Evolutionary conservation across 371 early-diverging fungal genomes (phyloP).

Genomic region (Circinella umbellata): DNA sequence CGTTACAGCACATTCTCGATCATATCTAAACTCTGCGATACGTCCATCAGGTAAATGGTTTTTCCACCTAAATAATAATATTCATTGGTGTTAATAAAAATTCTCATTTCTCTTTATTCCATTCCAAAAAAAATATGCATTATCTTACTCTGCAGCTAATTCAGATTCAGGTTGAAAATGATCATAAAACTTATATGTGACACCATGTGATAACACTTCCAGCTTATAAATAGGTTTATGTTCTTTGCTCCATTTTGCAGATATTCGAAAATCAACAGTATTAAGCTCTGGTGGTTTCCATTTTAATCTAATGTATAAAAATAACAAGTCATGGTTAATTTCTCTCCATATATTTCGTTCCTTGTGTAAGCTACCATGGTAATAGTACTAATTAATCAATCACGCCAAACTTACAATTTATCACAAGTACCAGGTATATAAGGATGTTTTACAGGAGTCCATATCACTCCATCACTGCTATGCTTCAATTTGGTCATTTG

Average conservation of each 20-base stretch:
- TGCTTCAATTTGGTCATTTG: slow-evolving; percentile 73
- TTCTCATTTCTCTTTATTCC: not conserved
- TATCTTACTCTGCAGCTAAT: slow-evolving; percentile 53
- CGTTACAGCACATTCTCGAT: slow-evolving; percentile 60
- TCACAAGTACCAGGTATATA: slow-evolving; percentile 74
- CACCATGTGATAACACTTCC: slow-evolving; percentile 58
- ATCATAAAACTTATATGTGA: slow-evolving; percentile 62
- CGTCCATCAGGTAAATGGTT: slow-evolving; percentile 66
- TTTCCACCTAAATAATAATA: slow-evolving; percentile 59
- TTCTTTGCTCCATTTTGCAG: slow-evolving; percentile 63
- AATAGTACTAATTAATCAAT: too few species aligned
- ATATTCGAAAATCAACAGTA: slow-evolving; percentile 83
- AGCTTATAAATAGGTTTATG: slow-evolving; percentile 70
- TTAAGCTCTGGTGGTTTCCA: slow-evolving; percentile 92
- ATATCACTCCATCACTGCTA: slow-evolving; percentile 89
- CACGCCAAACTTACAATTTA: slow-evolving; percentile 51
- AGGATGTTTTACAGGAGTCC: slow-evolving; percentile 78
- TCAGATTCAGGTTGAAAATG: slow-evolving; percentile 68
- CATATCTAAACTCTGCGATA: slow-evolving; percentile 65
- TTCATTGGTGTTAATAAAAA: not conserved
- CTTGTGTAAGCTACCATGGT: too few species aligned
- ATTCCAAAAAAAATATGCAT: not conserved
- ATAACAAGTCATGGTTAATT: not conserved
- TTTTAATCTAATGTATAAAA: slow-evolving; percentile 65
- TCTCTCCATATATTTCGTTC: not conserved